Conservation (phyloP, 176 grass and related monocot species). For the Miscanthus lutarioriparius region DNA sequence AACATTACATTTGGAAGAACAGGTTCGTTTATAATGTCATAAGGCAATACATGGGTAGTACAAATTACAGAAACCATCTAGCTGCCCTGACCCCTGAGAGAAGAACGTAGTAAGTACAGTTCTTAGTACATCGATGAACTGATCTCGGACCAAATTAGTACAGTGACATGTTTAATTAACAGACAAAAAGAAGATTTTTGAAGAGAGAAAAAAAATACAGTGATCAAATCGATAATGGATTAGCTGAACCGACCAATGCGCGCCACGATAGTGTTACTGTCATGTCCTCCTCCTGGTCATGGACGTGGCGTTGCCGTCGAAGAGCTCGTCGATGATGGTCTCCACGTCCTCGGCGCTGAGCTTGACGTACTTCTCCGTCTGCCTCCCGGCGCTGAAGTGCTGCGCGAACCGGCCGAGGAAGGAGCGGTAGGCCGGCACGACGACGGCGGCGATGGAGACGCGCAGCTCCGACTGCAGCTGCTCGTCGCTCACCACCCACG, state of each 20-base stretch:
- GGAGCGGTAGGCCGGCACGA: conserved; percentile 84
- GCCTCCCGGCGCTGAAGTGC: conserved; percentile 59
- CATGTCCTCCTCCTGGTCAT: conserved; percentile 59
- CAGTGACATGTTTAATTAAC: conserved; percentile 15
- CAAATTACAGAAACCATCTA: conserved; percentile 21
- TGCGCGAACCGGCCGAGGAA: conserved; percentile 81
- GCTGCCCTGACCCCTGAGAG: conserved; percentile 19
- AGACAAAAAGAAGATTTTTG: neutral
- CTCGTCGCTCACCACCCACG: conserved; percentile 80
- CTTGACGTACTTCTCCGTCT: conserved; percentile 93
- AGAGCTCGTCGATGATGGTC: conserved; percentile 73
- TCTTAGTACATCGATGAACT: conserved; percentile 19
- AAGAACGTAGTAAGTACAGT: conserved; percentile 19
- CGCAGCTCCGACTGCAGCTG: conserved; percentile 91
- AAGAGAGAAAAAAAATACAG: neutral
- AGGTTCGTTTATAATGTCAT: neutral
- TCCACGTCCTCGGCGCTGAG: conserved; percentile 77
- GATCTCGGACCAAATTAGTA: conserved; percentile 11
- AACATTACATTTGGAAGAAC: neutral
- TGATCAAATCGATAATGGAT: conserved; percentile 27
- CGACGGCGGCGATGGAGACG: conserved; percentile 77
- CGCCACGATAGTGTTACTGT: neutral
- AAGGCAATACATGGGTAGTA: conserved; percentile 19
- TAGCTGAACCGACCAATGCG: neutral
- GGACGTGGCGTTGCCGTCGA: conserved; percentile 68